A percentile compares a stretch with the other conserved stretches of the same genome.
These are phyloP conservation scores for Loxodes magnus DNA, from an alignment of 73 alveolate genomes.

Conservation along the genomic window DNA sequence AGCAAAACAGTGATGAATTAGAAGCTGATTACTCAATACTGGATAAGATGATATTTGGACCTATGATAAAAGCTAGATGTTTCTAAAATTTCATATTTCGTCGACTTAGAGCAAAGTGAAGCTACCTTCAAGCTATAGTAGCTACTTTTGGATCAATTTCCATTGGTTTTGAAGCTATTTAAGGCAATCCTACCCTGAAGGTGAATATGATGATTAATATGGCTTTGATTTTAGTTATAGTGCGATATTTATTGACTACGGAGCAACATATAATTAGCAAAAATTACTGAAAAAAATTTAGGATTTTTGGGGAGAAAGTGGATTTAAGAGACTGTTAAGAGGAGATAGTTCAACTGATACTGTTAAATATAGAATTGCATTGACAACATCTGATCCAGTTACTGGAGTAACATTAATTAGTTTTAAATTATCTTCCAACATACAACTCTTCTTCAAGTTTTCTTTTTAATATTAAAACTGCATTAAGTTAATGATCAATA, in stretches of 20 bases:
- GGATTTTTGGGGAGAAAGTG: slow-evolving; percentile 35
- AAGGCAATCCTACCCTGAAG: slow-evolving; percentile 30
- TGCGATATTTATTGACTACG: slow-evolving; percentile 40
- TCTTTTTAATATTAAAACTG: no score
- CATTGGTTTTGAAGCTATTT: slow-evolving; percentile 36
- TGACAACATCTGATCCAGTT: slow-evolving; percentile 11
- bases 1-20: not conserved
- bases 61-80: not conserved
- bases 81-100: slow-evolving; percentile 10
- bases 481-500: no score
- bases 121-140: slow-evolving; percentile 1
- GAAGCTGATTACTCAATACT: slow-evolving; percentile 48
- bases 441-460: no score
- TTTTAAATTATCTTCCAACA: no score
- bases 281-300: slow-evolving; percentile 15
- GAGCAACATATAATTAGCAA: not conserved
- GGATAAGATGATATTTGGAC: slow-evolving; percentile 35
- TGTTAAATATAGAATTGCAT: slow-evolving; percentile 6
- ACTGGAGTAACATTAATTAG: no score
- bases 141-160: slow-evolving; percentile 27
- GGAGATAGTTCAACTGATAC: slow-evolving; percentile 20
- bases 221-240: slow-evolving; percentile 24
- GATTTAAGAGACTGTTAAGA: slow-evolving; percentile 24
- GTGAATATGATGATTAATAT: not conserved
- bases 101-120: not conserved